phyloP scores from a whole-genome alignment of 192 early-diverging fungal genomes.

The Entomortierella parvispora region DNA sequence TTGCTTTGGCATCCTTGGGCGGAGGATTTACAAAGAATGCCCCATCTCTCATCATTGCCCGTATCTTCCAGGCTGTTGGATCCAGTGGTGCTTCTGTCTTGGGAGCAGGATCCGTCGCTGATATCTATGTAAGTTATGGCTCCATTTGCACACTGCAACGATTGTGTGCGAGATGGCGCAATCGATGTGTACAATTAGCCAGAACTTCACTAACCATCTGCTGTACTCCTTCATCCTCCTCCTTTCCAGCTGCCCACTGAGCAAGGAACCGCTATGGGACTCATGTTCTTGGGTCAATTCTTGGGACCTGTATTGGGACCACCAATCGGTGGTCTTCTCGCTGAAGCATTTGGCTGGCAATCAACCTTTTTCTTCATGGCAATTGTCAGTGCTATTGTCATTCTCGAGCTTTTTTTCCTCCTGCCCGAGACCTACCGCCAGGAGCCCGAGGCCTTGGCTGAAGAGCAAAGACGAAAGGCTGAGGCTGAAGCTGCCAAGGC shows the following conservation, averaged over 20 bases:
- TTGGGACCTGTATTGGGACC: conserved; percentile 47
- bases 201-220: background rate
- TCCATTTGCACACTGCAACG: no score
- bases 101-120: conserved; percentile 58
- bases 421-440: conserved; percentile 57
- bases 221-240: background rate
- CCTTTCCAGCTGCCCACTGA: conserved; percentile 29
- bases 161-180: no score
- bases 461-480: conserved; percentile 1
- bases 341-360: conserved; percentile 52
- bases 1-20: conserved; percentile 50
- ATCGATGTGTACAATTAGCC: no score
- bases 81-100: conserved; percentile 55
- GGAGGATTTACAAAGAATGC: conserved; percentile 53
- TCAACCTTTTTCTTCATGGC: conserved; percentile 60
- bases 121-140: conserved; percentile 49
- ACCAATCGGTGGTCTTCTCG: conserved; percentile 60
- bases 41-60: conserved; percentile 46
- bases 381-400: conserved; percentile 42
- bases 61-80: conserved; percentile 58
- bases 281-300: conserved; percentile 50
- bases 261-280: conserved; percentile 50
- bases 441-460: conserved; percentile 21
- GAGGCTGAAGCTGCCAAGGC: conserved; percentile 3
- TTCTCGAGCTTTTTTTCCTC: conserved; percentile 48